Base-by-base conservation (phyloP, 2,329 filamentous ascomycete species). In the Xylaria sp. region DNA sequence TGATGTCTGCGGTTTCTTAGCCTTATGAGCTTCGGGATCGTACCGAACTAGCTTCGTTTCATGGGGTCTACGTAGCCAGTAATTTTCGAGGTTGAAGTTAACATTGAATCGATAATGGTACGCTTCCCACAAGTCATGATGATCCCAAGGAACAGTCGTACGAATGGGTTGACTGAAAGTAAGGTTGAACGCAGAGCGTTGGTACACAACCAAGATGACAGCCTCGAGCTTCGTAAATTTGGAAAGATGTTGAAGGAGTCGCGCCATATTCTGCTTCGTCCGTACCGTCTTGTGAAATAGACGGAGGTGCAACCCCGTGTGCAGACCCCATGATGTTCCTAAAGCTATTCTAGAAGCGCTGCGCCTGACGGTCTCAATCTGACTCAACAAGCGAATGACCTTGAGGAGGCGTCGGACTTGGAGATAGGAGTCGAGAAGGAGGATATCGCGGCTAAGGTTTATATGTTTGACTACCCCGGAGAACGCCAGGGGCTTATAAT, bases 21-120 rank as follows among this genome's bases (percentile, higher is more conserved):
- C 58, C 51, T 73, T 74, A 20, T 72, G 70, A 8, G 69, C 67
- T 56, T 76, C 76, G 20, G 76, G 72, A 5, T 76, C 75, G 65
- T 76, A 78, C 33, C 69, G 61, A 8, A 75, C 74, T 6, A 79
- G 72, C 54, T 72, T 73, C 49, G 73, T 77, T 54, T 80, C 77
- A 64, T 83, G 82, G 7, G 83, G 83, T 3, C 82, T 79, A 13
- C 82, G 79, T 4, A 81, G 78, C 63, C 80, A 80, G 67, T 81
- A 78, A 74, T 81, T 78, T 23, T 83, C 83, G 74, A 84, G 81
- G 74, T 82, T 83, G 67, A 80, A 79, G 65, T 84, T 83, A 62
- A 84, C 81, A 74, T 84, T 83, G 70, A 83, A 84, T 71, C 82
- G 83, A 77, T 82, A 84, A 66, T 83, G 80, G 73, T 84, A 84